A percentile compares a stretch with the other conserved stretches of the same genome.
Evolutionary conservation across 306 rosid genomes (phyloP).

Genomic region (Acacia confusa): DNA sequence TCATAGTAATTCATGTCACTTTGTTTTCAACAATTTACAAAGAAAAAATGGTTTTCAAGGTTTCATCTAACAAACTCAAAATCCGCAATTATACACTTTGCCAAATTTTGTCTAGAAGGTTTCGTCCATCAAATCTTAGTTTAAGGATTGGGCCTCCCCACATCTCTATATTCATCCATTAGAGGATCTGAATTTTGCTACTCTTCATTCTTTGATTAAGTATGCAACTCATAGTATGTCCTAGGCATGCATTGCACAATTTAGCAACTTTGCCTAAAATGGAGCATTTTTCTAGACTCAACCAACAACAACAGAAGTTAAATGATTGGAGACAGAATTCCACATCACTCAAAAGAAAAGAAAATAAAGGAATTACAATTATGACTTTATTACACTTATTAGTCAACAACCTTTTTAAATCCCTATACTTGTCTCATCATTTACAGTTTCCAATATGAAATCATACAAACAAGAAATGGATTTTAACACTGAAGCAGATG

Average conservation of each 20-base stretch:
- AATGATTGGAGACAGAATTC: neutral
- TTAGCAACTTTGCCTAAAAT: neutral
- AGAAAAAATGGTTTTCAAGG: neutral
- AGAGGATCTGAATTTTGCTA: neutral
- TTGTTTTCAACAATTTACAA: neutral
- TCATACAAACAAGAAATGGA: neutral
- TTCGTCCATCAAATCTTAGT: neutral
- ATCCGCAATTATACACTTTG: neutral
- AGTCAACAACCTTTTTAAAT: neutral
- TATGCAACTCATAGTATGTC: neutral
- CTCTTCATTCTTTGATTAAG: neutral
- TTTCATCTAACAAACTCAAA: neutral
- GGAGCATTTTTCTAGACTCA: neutral
- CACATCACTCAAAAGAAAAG: too few relatives aligned
- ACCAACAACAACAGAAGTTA: neutral
- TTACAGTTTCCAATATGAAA: constrained; percentile 1
- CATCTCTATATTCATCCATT: neutral
- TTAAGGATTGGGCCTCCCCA: neutral
- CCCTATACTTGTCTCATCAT: neutral
- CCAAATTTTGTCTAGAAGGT: neutral
- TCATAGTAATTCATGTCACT: neutral
- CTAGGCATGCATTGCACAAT: neutral
- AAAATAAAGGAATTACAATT: neutral
- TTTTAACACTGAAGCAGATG: neutral
- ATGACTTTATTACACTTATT: constrained; percentile 11